Conservation (phyloP, 2,329 filamentous ascomycete genomes). For the Phialophora verrucosa region DNA sequence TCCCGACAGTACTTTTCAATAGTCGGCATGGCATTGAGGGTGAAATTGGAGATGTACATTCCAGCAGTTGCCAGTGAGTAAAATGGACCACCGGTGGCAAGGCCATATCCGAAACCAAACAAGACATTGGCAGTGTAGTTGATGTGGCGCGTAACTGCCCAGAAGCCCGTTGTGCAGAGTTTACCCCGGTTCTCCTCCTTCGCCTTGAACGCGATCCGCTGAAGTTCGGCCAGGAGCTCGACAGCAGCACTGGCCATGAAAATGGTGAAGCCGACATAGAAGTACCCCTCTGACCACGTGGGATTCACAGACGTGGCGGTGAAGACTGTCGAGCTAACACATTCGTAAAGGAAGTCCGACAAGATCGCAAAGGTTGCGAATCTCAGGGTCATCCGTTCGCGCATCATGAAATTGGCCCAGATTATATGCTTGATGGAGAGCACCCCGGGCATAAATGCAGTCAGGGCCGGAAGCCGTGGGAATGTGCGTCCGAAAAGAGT, state of each 20-base stretch:
- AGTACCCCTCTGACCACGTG: slow-evolving; percentile 17
- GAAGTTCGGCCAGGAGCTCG: slow-evolving; percentile 15
- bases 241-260: slow-evolving; percentile 14
- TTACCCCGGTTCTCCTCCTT: slow-evolving; percentile 15
- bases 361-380: slow-evolving; percentile 17
- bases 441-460: slow-evolving; percentile 9
- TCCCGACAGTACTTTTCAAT: slow-evolving; percentile 20
- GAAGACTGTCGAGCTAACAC: slow-evolving; percentile 9
- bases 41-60: slow-evolving; percentile 8
- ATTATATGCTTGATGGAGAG: slow-evolving; percentile 20
- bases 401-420: slow-evolving; percentile 16
- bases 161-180: slow-evolving; percentile 21
- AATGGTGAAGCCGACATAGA: slow-evolving; percentile 12
- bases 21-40: slow-evolving; percentile 16
- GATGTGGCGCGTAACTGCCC: slow-evolving; percentile 22
- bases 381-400: slow-evolving; percentile 13
- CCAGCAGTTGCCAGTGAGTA: slow-evolving; percentile 16
- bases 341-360: slow-evolving; percentile 16
- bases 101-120: slow-evolving; percentile 22
- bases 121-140: slow-evolving; percentile 23
- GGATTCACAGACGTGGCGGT: slow-evolving; percentile 20
- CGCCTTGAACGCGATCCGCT: slow-evolving; percentile 11
- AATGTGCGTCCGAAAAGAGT: slow-evolving; percentile 10
- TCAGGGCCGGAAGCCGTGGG: slow-evolving; percentile 6
- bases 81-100: slow-evolving; percentile 13